Evolutionary conservation across 139 green algal genomes (phyloP).

Genomic region (Haematococcus lacustris): DNA sequence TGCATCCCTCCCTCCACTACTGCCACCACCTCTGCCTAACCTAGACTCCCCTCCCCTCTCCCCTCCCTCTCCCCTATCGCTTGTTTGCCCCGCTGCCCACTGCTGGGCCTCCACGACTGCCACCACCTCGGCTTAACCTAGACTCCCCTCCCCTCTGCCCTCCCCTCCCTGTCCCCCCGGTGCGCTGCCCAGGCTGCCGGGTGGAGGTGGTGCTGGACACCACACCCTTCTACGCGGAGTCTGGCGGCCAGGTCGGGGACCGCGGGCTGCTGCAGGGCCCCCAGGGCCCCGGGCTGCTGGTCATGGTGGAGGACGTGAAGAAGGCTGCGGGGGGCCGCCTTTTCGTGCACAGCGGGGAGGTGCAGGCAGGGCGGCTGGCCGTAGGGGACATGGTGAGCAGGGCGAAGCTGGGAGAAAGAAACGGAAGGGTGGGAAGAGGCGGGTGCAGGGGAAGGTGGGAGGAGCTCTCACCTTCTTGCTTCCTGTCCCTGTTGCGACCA

Average conservation of each 20-base stretch:
- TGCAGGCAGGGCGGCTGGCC: conserved; percentile 36
- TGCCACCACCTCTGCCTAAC: too few species aligned
- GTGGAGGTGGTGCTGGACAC: conserved; percentile 68
- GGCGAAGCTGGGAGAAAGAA: too few species aligned
- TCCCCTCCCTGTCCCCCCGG: not conserved
- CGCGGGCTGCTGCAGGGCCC: conserved; percentile 33
- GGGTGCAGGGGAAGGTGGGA: too few species aligned
- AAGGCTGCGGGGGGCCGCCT: conserved; percentile 68
- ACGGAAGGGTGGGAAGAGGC: too few species aligned
- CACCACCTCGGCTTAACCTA: too few species aligned
- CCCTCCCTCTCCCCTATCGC: too few species aligned
- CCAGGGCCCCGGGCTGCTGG: not conserved
- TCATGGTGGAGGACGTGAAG: conserved; percentile 54
- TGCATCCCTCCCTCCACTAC: too few species aligned
- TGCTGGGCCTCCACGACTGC: not conserved
- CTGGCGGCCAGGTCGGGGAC: conserved; percentile 45
- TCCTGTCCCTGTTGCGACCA: too few species aligned
- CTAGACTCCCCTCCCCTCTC: too few species aligned
- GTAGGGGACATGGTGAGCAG: conserved; percentile 38
- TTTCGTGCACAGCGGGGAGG: conserved; percentile 60
- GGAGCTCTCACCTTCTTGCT: too few species aligned
- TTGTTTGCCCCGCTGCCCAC: too few species aligned
- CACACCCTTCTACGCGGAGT: conserved; percentile 88
- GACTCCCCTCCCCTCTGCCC: too few species aligned
- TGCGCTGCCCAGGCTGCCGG: conserved; percentile 34